Evolutionary conservation across 345 rosid genomes (phyloP).

Genomic region (Capsella bursapastoris): DNA sequence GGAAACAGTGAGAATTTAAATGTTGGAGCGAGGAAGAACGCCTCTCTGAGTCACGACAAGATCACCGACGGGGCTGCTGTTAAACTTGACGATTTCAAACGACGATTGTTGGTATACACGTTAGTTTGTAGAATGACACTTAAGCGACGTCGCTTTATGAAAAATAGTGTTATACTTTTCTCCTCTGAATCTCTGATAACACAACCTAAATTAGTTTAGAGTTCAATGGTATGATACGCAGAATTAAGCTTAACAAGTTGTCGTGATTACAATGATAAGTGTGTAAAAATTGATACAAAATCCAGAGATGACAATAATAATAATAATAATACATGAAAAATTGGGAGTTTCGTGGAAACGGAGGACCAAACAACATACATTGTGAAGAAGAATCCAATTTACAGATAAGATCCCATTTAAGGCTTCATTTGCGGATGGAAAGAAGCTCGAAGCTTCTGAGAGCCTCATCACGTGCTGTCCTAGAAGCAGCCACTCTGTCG

Average conservation of each 20-base stretch:
- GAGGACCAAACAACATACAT: conserved; percentile 27
- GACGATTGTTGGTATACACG: conserved; percentile 12
- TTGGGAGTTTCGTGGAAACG: conserved; percentile 19
- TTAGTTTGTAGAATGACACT: background rate
- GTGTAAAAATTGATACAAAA: conserved; percentile 23
- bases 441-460: conserved; percentile 77
- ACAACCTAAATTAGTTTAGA: background rate
- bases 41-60: background rate
- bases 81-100: conserved; percentile 35
- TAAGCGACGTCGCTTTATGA: background rate
- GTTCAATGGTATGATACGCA: background rate
- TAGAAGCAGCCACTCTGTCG: conserved; percentile 51
- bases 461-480: conserved; percentile 63
- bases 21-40: conserved; percentile 5
- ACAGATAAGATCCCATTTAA: conserved; percentile 19
- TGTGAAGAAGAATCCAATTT: conserved; percentile 34
- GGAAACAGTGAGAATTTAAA: conserved; percentile 16
- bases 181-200: no score
- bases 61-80: conserved; percentile 32
- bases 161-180: no score
- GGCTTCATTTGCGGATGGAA: conserved; percentile 58
- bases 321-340: conserved; percentile 30
- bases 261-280: conserved; percentile 32
- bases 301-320: conserved; percentile 4
- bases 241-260: conserved; percentile 2